Evolutionary conservation across 768 basidiomycete genomes (phyloP), one percentile per base, ranked within the genome.

Genomic region (Russula virescens): DNA sequence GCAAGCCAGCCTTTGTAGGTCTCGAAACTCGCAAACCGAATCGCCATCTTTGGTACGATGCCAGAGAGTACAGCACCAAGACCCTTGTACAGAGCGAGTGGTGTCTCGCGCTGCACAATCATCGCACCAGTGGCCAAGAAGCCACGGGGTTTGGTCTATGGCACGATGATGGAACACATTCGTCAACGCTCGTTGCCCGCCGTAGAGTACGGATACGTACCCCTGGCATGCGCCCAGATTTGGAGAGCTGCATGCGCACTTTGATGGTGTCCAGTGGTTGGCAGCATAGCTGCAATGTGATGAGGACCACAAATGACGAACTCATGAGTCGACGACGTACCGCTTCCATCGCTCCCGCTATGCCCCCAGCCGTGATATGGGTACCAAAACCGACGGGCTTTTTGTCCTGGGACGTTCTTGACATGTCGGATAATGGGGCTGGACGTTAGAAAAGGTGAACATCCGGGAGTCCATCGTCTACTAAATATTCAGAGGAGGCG

Each of bases 31-130:
- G 96, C 95, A 73, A 98, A 99, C 40, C 97, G 89, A 71, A 94
- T 98, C 52, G 94, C 94, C 97, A 99, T 99, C 78, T 99, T 99
- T 1, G 97, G 97, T 9, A 98, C 93, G 73, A 99, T 99, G 13
- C 97, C 97, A 13, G 91, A 88, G 50, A 96, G 78, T 47, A 99
- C 97, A 10, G 97, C 97, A 23, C 97, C 97, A 42, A 99, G 84
- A 65, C 95, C 97, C 73, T 99, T 99, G 83, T 98, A 99, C 43
- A 99, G 76, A 2, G 97, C 97, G 43, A 98, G 81, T 0, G 94
- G 93, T 3, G 95, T 95, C 77, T 99, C 97, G 59, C 94, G 83
- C 62, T 81, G 82, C 26, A 93, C 86, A 64, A 99, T 99, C 72
- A 88, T 85, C 13, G 82, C 76, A 2, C 93, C 97, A 0, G 97